phyloP scores from a whole-genome alignment of 805 yeast species.

The Lipomyces yamanashiensis region DNA sequence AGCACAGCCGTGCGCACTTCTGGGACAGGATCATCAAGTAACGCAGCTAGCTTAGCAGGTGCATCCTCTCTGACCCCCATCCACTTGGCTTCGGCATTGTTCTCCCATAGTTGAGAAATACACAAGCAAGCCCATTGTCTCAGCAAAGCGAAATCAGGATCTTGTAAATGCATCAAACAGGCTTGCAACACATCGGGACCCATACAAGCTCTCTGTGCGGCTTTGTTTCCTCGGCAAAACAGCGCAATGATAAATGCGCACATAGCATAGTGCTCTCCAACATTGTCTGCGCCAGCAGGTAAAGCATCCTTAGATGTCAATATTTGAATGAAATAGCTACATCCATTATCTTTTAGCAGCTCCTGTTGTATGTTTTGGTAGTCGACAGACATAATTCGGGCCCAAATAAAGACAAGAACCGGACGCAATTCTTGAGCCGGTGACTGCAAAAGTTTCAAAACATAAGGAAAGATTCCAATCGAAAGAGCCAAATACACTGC shows the following conservation, averaged over 20 bases:
- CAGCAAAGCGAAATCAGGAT: conserved; percentile 79
- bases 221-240: conserved; percentile 77
- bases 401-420: conserved; percentile 94
- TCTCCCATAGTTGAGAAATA: conserved; percentile 74
- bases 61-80: conserved; percentile 69
- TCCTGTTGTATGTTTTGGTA: conserved; percentile 89
- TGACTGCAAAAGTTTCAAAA: conserved; percentile 82
- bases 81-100: conserved; percentile 74
- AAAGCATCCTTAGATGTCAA: conserved; percentile 52
- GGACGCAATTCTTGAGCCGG: conserved; percentile 97
- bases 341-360: conserved; percentile 87
- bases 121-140: conserved; percentile 92
- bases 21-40: conserved; percentile 87
- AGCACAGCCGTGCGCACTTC: conserved; percentile 89
- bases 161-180: conserved; percentile 65
- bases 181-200: conserved; percentile 72
- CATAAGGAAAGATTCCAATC: conserved; percentile 95
- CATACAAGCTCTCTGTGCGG: conserved; percentile 80
- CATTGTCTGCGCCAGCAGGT: conserved; percentile 46
- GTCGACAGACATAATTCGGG: conserved; percentile 95
- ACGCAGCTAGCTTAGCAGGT: conserved; percentile 57
- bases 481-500: conserved; percentile 92
- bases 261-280: conserved; percentile 91
- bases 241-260: conserved; percentile 87
- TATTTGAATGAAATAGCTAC: conserved; percentile 81